phyloP scores from a whole-genome alignment of 306 rosid genomes.

The Malus asiatica region DNA sequence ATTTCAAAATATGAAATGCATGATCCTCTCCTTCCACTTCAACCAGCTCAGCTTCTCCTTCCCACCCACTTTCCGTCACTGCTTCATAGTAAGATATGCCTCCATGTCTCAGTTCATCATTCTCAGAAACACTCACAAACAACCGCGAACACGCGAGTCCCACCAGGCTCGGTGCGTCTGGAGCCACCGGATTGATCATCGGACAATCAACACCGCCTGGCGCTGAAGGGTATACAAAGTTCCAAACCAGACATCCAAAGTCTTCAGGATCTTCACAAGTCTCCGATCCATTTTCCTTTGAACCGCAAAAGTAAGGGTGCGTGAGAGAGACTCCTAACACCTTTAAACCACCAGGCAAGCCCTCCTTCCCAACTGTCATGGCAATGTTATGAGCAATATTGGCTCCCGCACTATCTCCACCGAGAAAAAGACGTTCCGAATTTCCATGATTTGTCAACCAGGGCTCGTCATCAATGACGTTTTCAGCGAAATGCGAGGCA shows the following conservation, averaged over 20 bases:
- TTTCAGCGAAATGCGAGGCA: conserved; percentile 5
- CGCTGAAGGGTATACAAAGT: conserved; percentile 26
- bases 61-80: conserved; percentile 18
- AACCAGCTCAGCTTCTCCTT: conserved; percentile 18
- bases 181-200: conserved; percentile 16
- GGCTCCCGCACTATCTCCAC: conserved; percentile 48
- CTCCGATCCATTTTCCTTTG: background rate
- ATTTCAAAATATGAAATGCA: conserved; percentile 15
- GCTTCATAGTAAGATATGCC: conserved; percentile 11
- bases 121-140: conserved; percentile 25
- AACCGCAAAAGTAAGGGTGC: conserved; percentile 40
- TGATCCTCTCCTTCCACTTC: conserved; percentile 20
- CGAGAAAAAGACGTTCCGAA: conserved; percentile 20
- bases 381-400: conserved; percentile 34
- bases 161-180: conserved; percentile 15
- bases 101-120: conserved; percentile 13
- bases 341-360: conserved; percentile 24
- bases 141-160: conserved; percentile 18
- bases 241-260: conserved; percentile 14
- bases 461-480: conserved; percentile 16
- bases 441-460: conserved; percentile 38
- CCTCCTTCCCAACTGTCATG: conserved; percentile 40
- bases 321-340: conserved; percentile 26
- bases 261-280: background rate
- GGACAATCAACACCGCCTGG: conserved; percentile 23